Base-by-base conservation (phyloP, 1,284 basidiomycete genomes). In the Leccinum colubrinum region DNA sequence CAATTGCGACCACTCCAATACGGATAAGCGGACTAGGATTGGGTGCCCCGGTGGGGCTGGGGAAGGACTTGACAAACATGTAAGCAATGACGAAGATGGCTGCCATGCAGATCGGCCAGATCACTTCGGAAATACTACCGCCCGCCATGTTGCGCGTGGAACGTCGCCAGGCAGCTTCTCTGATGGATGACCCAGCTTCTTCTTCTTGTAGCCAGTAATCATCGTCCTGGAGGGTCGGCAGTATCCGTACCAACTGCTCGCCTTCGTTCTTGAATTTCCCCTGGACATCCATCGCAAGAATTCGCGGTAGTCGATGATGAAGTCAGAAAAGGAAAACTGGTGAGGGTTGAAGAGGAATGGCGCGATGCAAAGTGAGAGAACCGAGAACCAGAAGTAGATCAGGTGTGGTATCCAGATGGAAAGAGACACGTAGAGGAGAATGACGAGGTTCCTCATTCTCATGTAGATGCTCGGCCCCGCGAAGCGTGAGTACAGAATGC, bases 121-220 rank as follows among this genome's bases (percentile, higher is more conserved):
- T 67, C 69, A 98, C 86, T 78, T 98, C 95, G 5, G 92, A 88
- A 95, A 82, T 54, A 97, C 78, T 67, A 98, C 92, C 5, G 91
- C 83, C 68, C 83, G 83, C 94, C 94, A 97, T 12, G 85, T 83
- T 8, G 95, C 95, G 70, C 95, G 90, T 25, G 95, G 94, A 39
- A 94, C 87, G 74, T 98, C 96, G 55, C 91, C 86, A 37, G 95
- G 94, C 53, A 97, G 79, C 79, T 97, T 97, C 78, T 98, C 95
- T 1, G 95, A 97, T 6, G 96, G 96, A 69, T 96, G 91, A 5
- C 95, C 95, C 8, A 98, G 85, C 72, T 94, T 91, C 84, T 98
- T 98, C 83, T 97, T 94, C 87, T 98, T 98, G 83, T 95, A 97
- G 64, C 95, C 96, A 41, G 96, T 98, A 69, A 98, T 95, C 84